Evolutionary conservation across 225 moss, liverwort and hornwort genomes (phyloP).

Genomic region (Polytrichum commune): DNA sequence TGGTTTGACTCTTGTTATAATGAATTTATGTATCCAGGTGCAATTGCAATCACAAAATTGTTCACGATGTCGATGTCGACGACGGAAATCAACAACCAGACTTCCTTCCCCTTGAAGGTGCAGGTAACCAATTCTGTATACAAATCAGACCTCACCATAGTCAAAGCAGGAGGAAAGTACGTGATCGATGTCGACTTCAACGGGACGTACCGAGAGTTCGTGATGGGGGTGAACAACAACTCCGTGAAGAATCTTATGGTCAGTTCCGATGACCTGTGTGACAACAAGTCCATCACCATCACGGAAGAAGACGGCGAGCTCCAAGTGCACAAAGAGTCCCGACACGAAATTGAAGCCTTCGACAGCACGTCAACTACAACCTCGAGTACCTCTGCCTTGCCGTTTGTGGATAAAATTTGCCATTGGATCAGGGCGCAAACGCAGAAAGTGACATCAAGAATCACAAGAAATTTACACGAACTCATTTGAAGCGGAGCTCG

Average conservation of each 20-base stretch:
- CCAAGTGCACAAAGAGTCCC: constrained; percentile 14
- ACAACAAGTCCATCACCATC: constrained; percentile 32
- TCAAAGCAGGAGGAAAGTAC: constrained; percentile 18
- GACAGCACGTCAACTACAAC: not conserved
- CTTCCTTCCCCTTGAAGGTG: constrained; percentile 19
- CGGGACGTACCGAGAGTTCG: constrained; percentile 39
- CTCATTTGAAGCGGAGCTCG: too few relatives aligned
- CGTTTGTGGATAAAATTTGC: constrained; percentile 5
- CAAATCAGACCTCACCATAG: constrained; percentile 17
- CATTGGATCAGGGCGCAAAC: constrained; percentile 25
- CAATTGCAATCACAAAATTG: too few relatives aligned
- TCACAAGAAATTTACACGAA: too few relatives aligned
- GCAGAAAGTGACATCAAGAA: constrained; percentile 5
- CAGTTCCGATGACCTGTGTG: constrained; percentile 47
- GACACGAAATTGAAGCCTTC: not conserved
- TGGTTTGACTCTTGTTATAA: too few relatives aligned
- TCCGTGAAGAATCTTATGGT: constrained; percentile 12
- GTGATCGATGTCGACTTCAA: constrained; percentile 26
- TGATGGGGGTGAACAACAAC: constrained; percentile 10
- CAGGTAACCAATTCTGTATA: constrained; percentile 19
- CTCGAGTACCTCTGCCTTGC: not conserved
- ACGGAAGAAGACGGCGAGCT: constrained; percentile 38
- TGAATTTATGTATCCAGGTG: too few relatives aligned
- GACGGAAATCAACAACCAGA: constrained; percentile 31
- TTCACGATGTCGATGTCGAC: constrained; percentile 19